These are phyloP conservation scores for Mercurialis annua DNA, from an alignment of 345 rosid genomes.

Conservation along the genomic window DNA sequence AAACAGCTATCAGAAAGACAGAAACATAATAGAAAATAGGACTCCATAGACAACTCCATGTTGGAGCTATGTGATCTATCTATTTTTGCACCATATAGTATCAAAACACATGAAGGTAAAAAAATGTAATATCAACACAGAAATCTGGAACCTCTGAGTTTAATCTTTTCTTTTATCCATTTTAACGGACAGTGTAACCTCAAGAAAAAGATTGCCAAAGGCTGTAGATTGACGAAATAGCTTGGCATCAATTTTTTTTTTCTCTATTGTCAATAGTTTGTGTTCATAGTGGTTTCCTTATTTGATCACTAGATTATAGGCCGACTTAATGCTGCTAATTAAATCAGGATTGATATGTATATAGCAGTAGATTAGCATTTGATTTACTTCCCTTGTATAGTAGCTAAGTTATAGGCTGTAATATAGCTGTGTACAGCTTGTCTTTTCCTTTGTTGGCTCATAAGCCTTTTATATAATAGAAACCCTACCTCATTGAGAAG, in stretches of 20 bases:
- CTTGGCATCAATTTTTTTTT: too few relatives aligned
- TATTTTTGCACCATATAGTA: not conserved
- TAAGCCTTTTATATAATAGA: not conserved
- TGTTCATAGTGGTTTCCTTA: too few relatives aligned
- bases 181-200: not conserved
- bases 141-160: not conserved
- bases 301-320: too few relatives aligned
- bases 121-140: not conserved
- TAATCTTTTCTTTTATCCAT: not conserved
- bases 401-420: not conserved
- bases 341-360: too few relatives aligned
- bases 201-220: not conserved
- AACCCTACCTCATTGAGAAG: not conserved
- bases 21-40: not conserved
- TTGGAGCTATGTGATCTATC: not conserved
- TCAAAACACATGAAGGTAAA: not conserved
- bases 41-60: conserved; percentile 4
- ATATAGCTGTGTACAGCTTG: not conserved
- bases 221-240: not conserved
- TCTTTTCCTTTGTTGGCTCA: not conserved
- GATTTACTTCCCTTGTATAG: too few relatives aligned
- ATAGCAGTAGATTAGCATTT: too few relatives aligned
- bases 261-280: too few relatives aligned
- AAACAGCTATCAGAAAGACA: not conserved
- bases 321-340: too few relatives aligned